A percentile compares a stretch with the other conserved stretches of the same genome.
Conservation (phyloP, 2,329 filamentous ascomycete genomes). For the Bipolaris sorokiniana region DNA sequence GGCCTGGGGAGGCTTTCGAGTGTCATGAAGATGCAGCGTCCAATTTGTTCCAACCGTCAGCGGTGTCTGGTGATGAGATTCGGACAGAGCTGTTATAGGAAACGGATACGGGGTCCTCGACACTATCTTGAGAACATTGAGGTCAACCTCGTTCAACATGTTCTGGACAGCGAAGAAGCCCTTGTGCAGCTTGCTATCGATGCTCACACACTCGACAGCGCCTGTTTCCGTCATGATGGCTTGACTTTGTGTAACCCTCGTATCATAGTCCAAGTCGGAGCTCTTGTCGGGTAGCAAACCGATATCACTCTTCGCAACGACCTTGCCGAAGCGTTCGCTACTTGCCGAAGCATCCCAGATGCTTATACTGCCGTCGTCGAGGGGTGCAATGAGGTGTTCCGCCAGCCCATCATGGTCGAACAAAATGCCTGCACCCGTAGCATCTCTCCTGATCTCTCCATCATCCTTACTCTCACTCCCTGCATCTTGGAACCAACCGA, state of each 20-base stretch:
- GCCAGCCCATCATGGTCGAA: conserved; percentile 62
- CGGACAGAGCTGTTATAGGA: conserved; percentile 82
- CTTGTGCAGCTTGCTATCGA: conserved; percentile 70
- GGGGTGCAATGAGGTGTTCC: conserved; percentile 71
- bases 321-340: conserved; percentile 67
- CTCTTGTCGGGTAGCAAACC: conserved; percentile 70
- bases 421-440: conserved; percentile 72
- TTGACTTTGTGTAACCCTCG: conserved; percentile 53
- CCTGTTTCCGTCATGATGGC: conserved; percentile 71
- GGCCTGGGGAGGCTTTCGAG: conserved; percentile 55
- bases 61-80: conserved; percentile 68
- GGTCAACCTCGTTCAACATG: conserved; percentile 79
- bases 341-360: conserved; percentile 70
- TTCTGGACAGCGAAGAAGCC: conserved; percentile 83
- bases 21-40: conserved; percentile 83
- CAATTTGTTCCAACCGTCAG: conserved; percentile 83
- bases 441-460: conserved; percentile 61
- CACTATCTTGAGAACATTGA: conserved; percentile 72
- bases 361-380: conserved; percentile 87
- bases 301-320: conserved; percentile 69
- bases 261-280: conserved; percentile 49
- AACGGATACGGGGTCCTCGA: conserved; percentile 76
- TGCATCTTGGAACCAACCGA: conserved; percentile 78
- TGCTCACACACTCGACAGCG: conserved; percentile 81
- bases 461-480: conserved; percentile 47